Base-by-base conservation (phyloP, 176 grass and related monocot genomes). In the Lolium rigidum region DNA sequence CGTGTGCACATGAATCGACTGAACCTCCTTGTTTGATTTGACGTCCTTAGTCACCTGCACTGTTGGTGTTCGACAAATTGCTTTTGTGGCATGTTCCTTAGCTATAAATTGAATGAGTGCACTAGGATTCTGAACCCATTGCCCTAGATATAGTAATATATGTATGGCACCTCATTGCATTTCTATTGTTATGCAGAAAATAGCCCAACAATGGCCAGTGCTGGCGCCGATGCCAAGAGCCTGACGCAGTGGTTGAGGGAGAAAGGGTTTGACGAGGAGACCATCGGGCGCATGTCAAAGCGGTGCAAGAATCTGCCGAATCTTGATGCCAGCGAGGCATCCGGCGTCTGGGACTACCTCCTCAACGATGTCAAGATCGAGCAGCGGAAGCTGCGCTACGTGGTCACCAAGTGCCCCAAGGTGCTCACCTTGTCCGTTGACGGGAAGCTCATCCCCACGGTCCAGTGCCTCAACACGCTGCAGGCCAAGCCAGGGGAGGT, bases 361-460 rank as follows among this genome's bases (percentile, higher is more conserved):
- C 86, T 74, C 41, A 84, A 81, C 71, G 66, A 83, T 10, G 92
- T 91, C 61, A 91, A 89, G 78, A 94, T 99, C 73, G 81, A 92
- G 86, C 82, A 90, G 39, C 92, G 94, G 80, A 99, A 93, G 87
- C 90, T 99, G 47, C 94, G 88, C 20, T 50, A 88, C 85, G 88
- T 97, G 50, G 87, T 99, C 7, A 83, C 83, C 86, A 99, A 94
- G 87, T 97, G 94, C 72, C 97, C 97, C 85, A 99, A 96, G 86
- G 70, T 99, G 76, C 97, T 99, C 12, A 89, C 92, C 62, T 15
- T 99, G 65, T 80, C 91, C 47, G 86, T 97, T 22, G 85, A 87
- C 52, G 88, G 84, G 18, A 96, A 91, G 85, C 90, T 99, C n/a
- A 31, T 93, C 12, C 97, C 94, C 15, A 99, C 93, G 1, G 97